Evolutionary conservation across 257 asterid species (phyloP), one percentile per base, ranked within the genome.

Genomic region (Gentiana straminea): DNA sequence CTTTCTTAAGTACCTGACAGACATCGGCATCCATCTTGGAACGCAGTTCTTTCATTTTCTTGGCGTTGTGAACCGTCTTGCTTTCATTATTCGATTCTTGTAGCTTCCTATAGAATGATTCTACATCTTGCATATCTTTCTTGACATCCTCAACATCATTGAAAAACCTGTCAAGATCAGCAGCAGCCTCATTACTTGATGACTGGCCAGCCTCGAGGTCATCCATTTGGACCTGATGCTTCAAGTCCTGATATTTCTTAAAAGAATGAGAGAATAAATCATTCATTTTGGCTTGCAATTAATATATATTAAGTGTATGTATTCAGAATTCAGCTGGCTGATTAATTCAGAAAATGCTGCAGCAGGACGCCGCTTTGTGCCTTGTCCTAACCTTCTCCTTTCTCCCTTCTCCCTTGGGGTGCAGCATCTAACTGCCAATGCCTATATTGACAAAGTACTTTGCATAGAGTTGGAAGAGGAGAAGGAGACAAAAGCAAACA

Each of bases 61-160:
- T 72, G 10, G 81, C 81, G 35, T 71, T 76, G 63, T 76, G 81
- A 0, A 69, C 78, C 1, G 59, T 67, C 55, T 72, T 72, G 71
- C 81, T 53, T 66, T 76, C 81, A 45, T 76, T 78, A 39, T 76
- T 72, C 7, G 73, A 69, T 33, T 65, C 78, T 49, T 68, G 77
- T 52, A 76, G 35, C 33, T 57, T 62, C 49, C 66, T 76, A 58
- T 72, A 52, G 33, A 72, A 60, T 13, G 35, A 60, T 32, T 68
- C 81, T 0, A 76, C 78, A 41, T 56, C 70, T 15, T 38, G 51
- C 78, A 76, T 72, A 61, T 76, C 81, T 34, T 52, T 41, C 59
- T 76, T 76, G n/a, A 76, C 81, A 12, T 65, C 72, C 61, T 76
- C 81, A n/a, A 76, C 73, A 50, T 72, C 81, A 8, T 62, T 73